These are phyloP conservation scores for Termitomyces sp. DNA, from an alignment of 768 basidiomycete species.

Conservation along the genomic window DNA sequence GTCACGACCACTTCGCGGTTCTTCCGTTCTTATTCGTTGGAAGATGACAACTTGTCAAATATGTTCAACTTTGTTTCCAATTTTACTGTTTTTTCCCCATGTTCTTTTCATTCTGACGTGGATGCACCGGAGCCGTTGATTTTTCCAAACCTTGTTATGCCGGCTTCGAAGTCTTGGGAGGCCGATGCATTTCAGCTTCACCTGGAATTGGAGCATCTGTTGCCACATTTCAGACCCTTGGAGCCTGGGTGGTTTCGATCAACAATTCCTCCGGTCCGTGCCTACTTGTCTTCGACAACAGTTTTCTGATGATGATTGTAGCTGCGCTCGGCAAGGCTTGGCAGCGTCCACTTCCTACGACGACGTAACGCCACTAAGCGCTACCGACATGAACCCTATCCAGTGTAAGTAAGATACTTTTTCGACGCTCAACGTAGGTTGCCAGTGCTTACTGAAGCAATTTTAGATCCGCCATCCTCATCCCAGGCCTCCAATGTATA, in stretches of 20 bases:
- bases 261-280: too few species aligned
- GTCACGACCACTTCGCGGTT: not conserved
- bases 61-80: not conserved
- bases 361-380: not conserved
- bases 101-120: not conserved
- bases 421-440: not conserved
- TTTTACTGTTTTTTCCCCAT: not conserved
- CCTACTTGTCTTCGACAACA: not conserved
- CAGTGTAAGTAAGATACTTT: not conserved
- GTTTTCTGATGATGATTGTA: not conserved
- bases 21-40: not conserved
- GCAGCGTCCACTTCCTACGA: not conserved
- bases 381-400: not conserved
- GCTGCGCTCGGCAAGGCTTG: not conserved
- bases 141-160: not conserved
- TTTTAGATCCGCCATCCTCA: not conserved
- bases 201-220: not conserved
- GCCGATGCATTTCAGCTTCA: too few species aligned
- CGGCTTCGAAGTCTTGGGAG: not conserved
- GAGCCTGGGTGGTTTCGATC: not conserved
- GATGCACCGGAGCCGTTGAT: not conserved
- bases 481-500: too few species aligned
- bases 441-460: not conserved
- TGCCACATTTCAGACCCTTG: not conserved
- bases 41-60: not conserved